Percentiles rank a stretch among this genome's conserved stretches.
phyloP scores from a whole-genome alignment of 2,329 filamentous ascomycete genomes.

The Stemphylium lycopersici region DNA sequence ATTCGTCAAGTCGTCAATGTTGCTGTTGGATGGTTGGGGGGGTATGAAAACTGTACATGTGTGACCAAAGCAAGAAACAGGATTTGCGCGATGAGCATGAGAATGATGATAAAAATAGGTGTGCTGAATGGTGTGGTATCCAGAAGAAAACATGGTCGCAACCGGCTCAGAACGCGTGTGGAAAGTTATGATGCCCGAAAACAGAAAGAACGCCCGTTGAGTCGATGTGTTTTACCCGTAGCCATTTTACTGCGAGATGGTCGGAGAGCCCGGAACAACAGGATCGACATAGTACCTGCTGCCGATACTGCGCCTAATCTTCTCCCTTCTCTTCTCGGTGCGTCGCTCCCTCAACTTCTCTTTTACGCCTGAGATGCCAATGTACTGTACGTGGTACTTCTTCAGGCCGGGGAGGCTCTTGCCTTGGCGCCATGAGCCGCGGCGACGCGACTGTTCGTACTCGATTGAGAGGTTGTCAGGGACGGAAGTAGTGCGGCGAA shows the following conservation, averaged over 20 bases:
- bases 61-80: too few species aligned
- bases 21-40: too few species aligned
- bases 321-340: slow-evolving; percentile 60
- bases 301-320: slow-evolving; percentile 62
- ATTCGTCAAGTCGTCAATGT: too few species aligned
- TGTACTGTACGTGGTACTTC: slow-evolving; percentile 58
- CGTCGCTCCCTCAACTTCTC: slow-evolving; percentile 55
- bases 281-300: slow-evolving; percentile 48
- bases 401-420: slow-evolving; percentile 50
- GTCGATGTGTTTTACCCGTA: too few species aligned
- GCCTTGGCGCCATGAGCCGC: slow-evolving; percentile 37
- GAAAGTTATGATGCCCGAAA: too few species aligned
- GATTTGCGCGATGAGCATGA: too few species aligned
- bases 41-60: too few species aligned
- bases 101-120: too few species aligned
- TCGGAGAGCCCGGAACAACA: slow-evolving; percentile 2
- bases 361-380: slow-evolving; percentile 58
- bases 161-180: too few species aligned
- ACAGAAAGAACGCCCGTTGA: too few species aligned
- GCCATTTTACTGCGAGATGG: not conserved
- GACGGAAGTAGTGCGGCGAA: slow-evolving; percentile 23
- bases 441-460: slow-evolving; percentile 14
- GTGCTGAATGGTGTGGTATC: too few species aligned
- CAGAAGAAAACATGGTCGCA: too few species aligned
- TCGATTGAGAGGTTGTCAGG: slow-evolving; percentile 19